Evolutionary conservation across 768 basidiomycete genomes (phyloP).

Genomic region (Lepiota subincarnata): DNA sequence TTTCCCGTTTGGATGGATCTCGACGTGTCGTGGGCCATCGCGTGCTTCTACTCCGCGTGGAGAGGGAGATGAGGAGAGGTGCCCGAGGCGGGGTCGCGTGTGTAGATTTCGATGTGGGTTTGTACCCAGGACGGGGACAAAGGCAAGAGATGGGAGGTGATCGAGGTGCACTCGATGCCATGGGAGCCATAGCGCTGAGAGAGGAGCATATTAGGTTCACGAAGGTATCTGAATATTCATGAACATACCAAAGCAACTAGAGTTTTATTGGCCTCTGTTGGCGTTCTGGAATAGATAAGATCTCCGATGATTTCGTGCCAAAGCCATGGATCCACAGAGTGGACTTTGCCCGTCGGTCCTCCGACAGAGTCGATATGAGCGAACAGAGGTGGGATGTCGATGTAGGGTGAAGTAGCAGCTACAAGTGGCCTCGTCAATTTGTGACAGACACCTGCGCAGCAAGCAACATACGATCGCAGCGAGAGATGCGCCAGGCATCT

Average conservation of each 20-base stretch:
- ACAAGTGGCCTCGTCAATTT: no score
- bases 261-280: conserved; percentile 44
- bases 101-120: conserved; percentile 45
- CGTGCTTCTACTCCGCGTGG: conserved; percentile 31
- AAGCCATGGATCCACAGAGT: conserved; percentile 35
- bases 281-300: conserved; percentile 41
- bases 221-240: neutral
- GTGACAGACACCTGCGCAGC: no score
- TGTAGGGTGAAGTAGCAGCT: conserved; percentile 56
- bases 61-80: conserved; percentile 34
- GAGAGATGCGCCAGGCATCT: conserved; percentile 26
- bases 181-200: conserved; percentile 48
- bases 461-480: no score
- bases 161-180: conserved; percentile 43
- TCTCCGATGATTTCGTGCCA: conserved; percentile 38
- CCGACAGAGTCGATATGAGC: conserved; percentile 46
- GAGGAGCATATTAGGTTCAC: neutral
- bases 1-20: conserved; percentile 47
- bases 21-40: conserved; percentile 51
- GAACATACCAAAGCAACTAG: conserved; percentile 40
- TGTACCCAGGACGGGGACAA: conserved; percentile 48
- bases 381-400: conserved; percentile 43
- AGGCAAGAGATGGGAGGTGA: conserved; percentile 29
- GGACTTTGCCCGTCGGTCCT: conserved; percentile 49
- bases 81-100: conserved; percentile 27